Percentiles rank a stretch among this genome's conserved stretches.
phyloP scores from a whole-genome alignment of 176 grass and related monocot species.

The Chloris gayana region DNA sequence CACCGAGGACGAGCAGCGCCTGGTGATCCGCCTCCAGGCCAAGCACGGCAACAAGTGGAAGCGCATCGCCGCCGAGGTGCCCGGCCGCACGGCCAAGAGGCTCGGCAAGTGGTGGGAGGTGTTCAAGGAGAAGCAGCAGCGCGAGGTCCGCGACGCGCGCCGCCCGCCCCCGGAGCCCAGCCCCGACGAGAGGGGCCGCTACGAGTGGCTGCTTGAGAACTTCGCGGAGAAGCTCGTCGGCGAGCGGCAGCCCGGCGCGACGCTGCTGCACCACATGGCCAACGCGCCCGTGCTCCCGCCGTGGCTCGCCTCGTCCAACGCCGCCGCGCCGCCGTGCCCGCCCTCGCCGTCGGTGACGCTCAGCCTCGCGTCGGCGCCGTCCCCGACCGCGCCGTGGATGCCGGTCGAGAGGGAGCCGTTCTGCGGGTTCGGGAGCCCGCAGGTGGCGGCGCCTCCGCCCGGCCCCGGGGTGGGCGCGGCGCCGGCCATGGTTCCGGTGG shows the following conservation, averaged over 20 bases:
- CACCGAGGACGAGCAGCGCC: conserved; percentile 90
- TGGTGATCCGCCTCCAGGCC: conserved; percentile 79
- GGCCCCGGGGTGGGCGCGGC: neutral
- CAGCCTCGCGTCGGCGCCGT: conserved; percentile 38
- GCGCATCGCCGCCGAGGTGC: conserved; percentile 93
- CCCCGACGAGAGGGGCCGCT: conserved; percentile 64
- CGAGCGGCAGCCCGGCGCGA: conserved; percentile 32
- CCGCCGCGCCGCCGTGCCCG: neutral
- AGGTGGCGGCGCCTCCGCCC: neutral
- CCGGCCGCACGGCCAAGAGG: conserved; percentile 80
- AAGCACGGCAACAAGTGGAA: conserved; percentile 99
- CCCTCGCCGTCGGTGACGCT: conserved; percentile 61
- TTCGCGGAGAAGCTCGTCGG: conserved; percentile 95
- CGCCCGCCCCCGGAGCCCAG: conserved; percentile 47
- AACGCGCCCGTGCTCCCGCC: conserved; percentile 66
- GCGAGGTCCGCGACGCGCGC: conserved; percentile 56
- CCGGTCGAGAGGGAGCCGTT: conserved; percentile 13
- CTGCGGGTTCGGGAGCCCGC: conserved; percentile 33
- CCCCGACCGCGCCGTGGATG: neutral
- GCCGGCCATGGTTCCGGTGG: neutral
- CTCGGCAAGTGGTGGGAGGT: conserved; percentile 99
- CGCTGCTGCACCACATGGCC: conserved; percentile 62
- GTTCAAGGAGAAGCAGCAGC: conserved; percentile 96
- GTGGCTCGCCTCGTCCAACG: conserved; percentile 58
- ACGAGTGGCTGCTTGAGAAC: conserved; percentile 94